Base-by-base conservation (phyloP, 495 filamentous ascomycete genomes). In the Penicillium diatomitis region DNA sequence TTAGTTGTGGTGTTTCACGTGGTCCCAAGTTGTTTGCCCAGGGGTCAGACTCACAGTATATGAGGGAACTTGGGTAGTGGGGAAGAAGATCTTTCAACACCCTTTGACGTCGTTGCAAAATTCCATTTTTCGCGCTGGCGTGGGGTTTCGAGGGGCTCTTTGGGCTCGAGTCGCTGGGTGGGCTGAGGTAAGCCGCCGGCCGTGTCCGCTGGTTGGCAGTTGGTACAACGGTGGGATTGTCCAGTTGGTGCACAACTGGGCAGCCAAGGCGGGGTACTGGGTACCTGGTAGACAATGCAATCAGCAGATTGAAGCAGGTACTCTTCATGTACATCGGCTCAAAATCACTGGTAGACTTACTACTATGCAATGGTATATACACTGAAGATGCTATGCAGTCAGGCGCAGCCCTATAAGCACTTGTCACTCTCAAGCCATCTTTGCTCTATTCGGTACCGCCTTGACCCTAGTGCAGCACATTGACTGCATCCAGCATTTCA, bases 61-160 rank as follows among this genome's bases (percentile, higher is more conserved):
- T 32, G 33, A 1, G 27, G 9, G 42, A 27, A 32, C 27, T 20
- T 42, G 32, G 5, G 40, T 32, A n/a, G 40, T 41, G 39, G 28
- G 11, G 40, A 42, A 5, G 35, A 38, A 38, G 40, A n/a, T n/a
- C 28, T 29, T 20, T 27, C 7, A 9, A 30, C 39, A 32, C 9
- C 28, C 47, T 63, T 52, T 66, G 54, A 64, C 65, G 65, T 71
- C 31, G 41, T 66, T 67, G 60, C 58, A 68, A 72, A 67, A 60
- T 65, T 72, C 62, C 63, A 65, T 42, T 42, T 42, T 4, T 7
- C 58, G 58, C 20, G 58, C 62, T 56, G 65, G 60, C 66, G 68
- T 71, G 68, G 68, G 64, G 68, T 59, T 42, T 42, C 39, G 56
- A 57, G 60, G 51, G 58, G 54, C 54, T 49, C 47, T 41, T 20